Conservation (phyloP, 1,284 basidiomycete species). For the Pulveroboletus sp. region DNA sequence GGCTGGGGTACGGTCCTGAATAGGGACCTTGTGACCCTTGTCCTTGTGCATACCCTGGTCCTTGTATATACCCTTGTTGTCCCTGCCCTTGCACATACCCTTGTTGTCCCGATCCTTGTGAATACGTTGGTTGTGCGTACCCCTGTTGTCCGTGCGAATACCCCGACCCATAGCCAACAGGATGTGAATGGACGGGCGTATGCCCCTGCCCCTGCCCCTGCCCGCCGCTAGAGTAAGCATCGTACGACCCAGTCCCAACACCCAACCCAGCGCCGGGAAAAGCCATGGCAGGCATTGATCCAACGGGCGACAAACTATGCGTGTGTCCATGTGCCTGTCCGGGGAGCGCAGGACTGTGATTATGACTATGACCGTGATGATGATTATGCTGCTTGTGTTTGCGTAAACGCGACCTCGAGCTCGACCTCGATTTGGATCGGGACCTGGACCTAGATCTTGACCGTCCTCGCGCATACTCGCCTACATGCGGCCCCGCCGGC, state of each 20-base stretch:
- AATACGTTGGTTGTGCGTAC: neutral
- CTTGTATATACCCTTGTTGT: neutral
- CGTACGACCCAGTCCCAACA: neutral
- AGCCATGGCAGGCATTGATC: neutral
- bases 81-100: neutral
- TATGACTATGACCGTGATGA: neutral
- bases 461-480: conserved; percentile 4
- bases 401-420: neutral
- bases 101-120: neutral
- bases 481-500: neutral
- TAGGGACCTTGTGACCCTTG: neutral
- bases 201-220: neutral
- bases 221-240: neutral
- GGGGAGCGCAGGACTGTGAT: too few species aligned
- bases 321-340: neutral
- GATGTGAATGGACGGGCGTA: conserved; percentile 1
- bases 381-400: neutral
- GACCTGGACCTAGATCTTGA: conserved; percentile 1
- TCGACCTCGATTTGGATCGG: neutral
- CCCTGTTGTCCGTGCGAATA: neutral
- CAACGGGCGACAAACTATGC: neutral
- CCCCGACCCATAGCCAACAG: conserved; percentile 2
- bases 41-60: neutral
- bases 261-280: neutral
- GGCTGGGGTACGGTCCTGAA: neutral